phyloP scores from a whole-genome alignment of 2,329 filamentous ascomycete species.

The Penicillium italicum region DNA sequence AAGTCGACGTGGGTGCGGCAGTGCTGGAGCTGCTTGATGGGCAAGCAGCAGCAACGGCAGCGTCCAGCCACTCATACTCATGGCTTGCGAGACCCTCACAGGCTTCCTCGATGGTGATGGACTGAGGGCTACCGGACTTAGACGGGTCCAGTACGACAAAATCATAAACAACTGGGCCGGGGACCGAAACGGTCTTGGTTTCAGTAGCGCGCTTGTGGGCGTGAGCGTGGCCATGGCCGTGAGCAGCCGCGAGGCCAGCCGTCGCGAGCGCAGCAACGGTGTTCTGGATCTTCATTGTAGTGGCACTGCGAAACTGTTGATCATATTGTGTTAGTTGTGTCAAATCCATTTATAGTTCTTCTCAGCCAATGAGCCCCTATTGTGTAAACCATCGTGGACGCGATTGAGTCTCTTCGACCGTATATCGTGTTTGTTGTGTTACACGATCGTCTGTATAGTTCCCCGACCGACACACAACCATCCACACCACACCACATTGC shows the following conservation, averaged over 20 bases:
- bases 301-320: neutral
- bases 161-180: slow-evolving; percentile 66
- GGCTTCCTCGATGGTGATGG: slow-evolving; percentile 53
- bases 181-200: slow-evolving; percentile 53
- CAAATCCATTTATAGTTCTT: neutral
- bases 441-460: neutral
- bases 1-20: slow-evolving; percentile 35
- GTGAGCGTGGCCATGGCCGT: slow-evolving; percentile 43
- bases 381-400: neutral
- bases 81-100: slow-evolving; percentile 68
- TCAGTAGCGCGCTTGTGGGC: slow-evolving; percentile 43
- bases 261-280: slow-evolving; percentile 41
- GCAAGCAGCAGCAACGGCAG: slow-evolving; percentile 58
- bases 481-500: neutral
- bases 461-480: neutral
- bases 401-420: neutral
- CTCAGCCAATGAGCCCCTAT: no score
- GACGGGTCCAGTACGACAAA: slow-evolving; percentile 62
- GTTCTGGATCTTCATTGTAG: slow-evolving; percentile 41
- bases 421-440: neutral
- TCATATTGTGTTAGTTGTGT: slow-evolving; percentile 1
- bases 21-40: slow-evolving; percentile 21
- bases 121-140: slow-evolving; percentile 28
- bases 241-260: slow-evolving; percentile 42
- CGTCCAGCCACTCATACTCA: slow-evolving; percentile 60